Evolutionary conservation across 345 rosid species (phyloP).

Genomic region (Raphanus raphanistrum): DNA sequence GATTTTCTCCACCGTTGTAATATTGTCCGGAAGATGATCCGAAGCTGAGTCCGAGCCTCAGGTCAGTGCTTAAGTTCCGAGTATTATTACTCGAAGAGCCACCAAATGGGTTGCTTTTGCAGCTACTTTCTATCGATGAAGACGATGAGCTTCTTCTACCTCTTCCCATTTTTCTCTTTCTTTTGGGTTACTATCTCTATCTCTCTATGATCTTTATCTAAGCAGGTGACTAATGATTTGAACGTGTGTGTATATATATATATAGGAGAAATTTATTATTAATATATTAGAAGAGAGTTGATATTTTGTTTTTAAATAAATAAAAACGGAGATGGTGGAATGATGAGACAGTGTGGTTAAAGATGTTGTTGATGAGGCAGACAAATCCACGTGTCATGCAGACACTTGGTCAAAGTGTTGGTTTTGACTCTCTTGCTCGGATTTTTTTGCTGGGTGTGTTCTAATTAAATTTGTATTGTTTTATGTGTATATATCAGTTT

Average conservation of each 20-base stretch:
- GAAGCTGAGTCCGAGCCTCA: conserved; percentile 76
- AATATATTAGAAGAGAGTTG: conserved; percentile 9
- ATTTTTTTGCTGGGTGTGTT: conserved; percentile 38
- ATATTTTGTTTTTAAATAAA: conserved; percentile 3
- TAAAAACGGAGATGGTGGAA: conserved; percentile 30
- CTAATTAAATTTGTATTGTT: conserved; percentile 10
- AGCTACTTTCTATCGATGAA: conserved; percentile 62
- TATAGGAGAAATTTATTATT: not conserved
- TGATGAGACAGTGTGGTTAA: conserved; percentile 42
- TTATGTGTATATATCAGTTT: not conserved
- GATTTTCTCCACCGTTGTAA: conserved; percentile 32
- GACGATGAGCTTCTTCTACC: conserved; percentile 60
- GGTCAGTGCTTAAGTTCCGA: conserved; percentile 65
- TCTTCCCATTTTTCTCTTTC: conserved; percentile 50
- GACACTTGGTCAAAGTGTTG: conserved; percentile 37
- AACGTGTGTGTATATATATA: conserved; percentile 40
- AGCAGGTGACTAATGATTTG: conserved; percentile 40
- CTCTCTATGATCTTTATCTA: conserved; percentile 13
- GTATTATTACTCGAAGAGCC: conserved; percentile 35
- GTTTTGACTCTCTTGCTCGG: conserved; percentile 39
- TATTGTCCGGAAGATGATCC: conserved; percentile 38
- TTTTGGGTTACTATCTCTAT: conserved; percentile 6
- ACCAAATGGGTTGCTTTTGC: conserved; percentile 43
- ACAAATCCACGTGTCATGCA: conserved; percentile 35
- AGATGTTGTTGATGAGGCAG: conserved; percentile 39